Evolutionary conservation across 140 eudicot genomes (phyloP).

Genomic region (Erigeron philadelphicus): DNA sequence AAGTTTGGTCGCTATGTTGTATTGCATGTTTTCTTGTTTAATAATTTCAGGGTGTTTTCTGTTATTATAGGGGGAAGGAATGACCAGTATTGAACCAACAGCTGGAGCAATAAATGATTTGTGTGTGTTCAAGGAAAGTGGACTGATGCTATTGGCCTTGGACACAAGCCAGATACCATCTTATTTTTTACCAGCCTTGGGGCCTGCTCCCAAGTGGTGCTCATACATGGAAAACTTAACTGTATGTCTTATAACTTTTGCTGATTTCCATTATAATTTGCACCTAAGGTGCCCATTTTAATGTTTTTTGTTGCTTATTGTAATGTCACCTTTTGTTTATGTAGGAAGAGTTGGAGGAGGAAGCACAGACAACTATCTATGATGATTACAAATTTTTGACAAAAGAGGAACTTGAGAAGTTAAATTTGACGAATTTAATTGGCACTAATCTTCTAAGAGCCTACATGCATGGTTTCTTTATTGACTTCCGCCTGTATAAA

Average conservation of each 20-base stretch:
- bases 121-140: constrained; percentile 69
- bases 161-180: constrained; percentile 86
- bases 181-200: constrained; percentile 84
- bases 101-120: constrained; percentile 79
- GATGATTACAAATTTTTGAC: constrained; percentile 93
- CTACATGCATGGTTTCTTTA: constrained; percentile 89
- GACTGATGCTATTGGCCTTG: constrained; percentile 74
- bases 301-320: background rate
- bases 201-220: constrained; percentile 99
- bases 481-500: constrained; percentile 68
- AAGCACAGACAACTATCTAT: constrained; percentile 69
- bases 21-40: background rate
- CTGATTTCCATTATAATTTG: background rate
- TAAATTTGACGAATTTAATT: constrained; percentile 67
- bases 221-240: constrained; percentile 78
- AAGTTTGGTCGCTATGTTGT: background rate
- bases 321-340: constrained; percentile 17
- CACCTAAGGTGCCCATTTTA: background rate
- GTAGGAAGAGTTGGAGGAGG: constrained; percentile 96
- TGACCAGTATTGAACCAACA: constrained; percentile 97
- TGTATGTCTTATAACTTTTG: constrained; percentile 36
- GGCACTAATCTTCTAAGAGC: constrained; percentile 92
- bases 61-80: constrained; percentile 76
- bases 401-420: constrained; percentile 71
- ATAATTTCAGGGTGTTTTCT: background rate